Base-by-base conservation (phyloP, 768 basidiomycete genomes). In the Holtermanniella nyarrowii region DNA sequence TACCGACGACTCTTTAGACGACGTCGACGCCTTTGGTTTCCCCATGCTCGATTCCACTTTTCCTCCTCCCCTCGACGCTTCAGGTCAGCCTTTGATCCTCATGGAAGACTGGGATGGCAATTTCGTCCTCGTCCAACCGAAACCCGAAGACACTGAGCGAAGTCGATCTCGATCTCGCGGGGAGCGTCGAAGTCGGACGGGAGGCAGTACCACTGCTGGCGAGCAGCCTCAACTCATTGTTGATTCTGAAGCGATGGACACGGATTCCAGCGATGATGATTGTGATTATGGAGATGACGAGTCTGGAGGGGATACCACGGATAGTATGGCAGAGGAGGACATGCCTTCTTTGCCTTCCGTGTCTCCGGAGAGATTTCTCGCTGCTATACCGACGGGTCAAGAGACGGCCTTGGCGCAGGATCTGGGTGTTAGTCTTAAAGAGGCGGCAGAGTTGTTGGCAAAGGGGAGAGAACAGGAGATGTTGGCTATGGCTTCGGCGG, bases 71-170 rank as follows among this genome's bases (percentile, higher is more conserved):
- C 50, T 50, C 14, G 61, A 57, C 23, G 56, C 54, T 5, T 37
- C 31, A 37, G 31, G 31, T 37, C 31, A 37, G 31, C 56, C 56
- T 26, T 39, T 68, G 25, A 56, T 68, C 10, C 48, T 68, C 13
- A 68, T 68, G 66, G 61, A 68, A 52, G 61, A 68, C 44, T 68
- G 66, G 66, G 60, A 63, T 42, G 66, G 66, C 14, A 55, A 65
- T 48, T 57, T 65, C 25, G 61, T 65, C 11, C 55, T 65, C 18
- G 63, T 65, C 10, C 61, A 65, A 46, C 61, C 63, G 2, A 25
- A 61, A 44, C 49, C 51, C 4, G 63, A 62, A 40, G 10, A 7
- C 31, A n/a, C n/a, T n/a, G 31, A 37, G 7, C 44, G 61, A 23
- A 56, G 56, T 16, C 44, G 58, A 14, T 56, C 56, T 11, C 50